Evolutionary conservation across 108 stramenopile genomes (phyloP), one percentile per base, ranked within the genome.

Genomic region (Heterococcus sp.): DNA sequence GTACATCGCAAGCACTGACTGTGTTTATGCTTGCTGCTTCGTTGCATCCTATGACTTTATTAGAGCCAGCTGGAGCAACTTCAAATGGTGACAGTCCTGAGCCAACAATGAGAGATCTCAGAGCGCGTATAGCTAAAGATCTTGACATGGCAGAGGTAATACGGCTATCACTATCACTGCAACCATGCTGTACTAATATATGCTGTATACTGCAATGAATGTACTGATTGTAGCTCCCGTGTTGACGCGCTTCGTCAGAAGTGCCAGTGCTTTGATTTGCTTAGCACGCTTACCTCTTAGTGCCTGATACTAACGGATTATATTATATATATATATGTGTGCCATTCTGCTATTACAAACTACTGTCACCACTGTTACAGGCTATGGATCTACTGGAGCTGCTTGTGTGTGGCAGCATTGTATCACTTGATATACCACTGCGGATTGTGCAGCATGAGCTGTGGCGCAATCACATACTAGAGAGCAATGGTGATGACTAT

Each of bases 81-180:
- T 2, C 71, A 31, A 4, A 4, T 11, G 46, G 30, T 2, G 82
- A 36, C 28, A 79, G 8, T 21, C 35, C 38, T 2, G 85, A 87
- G 83, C 85, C 87, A 1, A 87, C 86, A 32, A 83, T 88, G 85
- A 40, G 86, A 1, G 78, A 86, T 33, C 58, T 88, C 39, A 83
- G 87, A 0, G 32, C 34, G 5, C 71, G 74, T 71, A 84, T 88
- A 26, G 87, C 87, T 0, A 65, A 40, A 37, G 87, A 88, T n/a
- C 75, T 88, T 29, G 83, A 75, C 35, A 84, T 84, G 75, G 71
- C 75, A 11, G 74, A 76, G 8, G 75, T 58, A 58, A 58, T 58
- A 58, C 46, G 21, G 8, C 46, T 21, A 21, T 58, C 46, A 14
- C 46, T 58, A 8, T 58, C 21, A 21, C 8, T 14, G 46, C 46